Evolutionary conservation across 1,284 basidiomycete genomes (phyloP), one percentile per base, ranked within the genome.

Genomic region (Cystobasidiaceae sp.): DNA sequence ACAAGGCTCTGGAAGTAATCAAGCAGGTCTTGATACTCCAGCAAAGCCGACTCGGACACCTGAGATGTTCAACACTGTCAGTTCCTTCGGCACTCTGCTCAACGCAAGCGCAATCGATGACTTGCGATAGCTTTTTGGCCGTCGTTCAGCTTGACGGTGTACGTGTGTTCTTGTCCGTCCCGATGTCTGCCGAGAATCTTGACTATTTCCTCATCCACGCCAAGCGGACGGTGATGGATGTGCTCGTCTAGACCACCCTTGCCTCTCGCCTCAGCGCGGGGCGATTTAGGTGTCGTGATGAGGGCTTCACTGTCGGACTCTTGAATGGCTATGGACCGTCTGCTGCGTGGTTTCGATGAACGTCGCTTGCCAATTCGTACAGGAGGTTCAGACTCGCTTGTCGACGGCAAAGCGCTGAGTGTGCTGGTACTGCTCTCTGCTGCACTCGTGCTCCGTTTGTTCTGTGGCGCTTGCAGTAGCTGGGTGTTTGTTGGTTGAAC

Each of bases 191-290:
- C 56, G 21, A 66, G 44, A 9, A 66, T 45, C 56, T 59, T 59
- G 45, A 23, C 34, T 23, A 66, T 66, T 34, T 66, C 63, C 34
- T 66, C 63, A 27, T 66, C 63, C 27, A 55, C 28, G n/a, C 54
- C 56, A 3, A 66, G 44, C 15, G 7, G 15, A 3, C 33, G 39
- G 27, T 48, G 32, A 15, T 58, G 45, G 43, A 46, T 25, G 13
- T 64, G 34, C 15, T 28, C 19, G 9, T 9, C 11, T 11, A 39
- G n/a, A 39, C n/a, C 11, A n/a, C n/a, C n/a, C n/a, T n/a, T n/a
- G n/a, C n/a, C n/a, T n/a, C n/a, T n/a, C n/a, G n/a, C n/a, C n/a
- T n/a, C n/a, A n/a, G n/a, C n/a, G n/a, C n/a, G n/a, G n/a, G n/a
- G n/a, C n/a, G n/a, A n/a, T n/a, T n/a, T n/a, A n/a, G n/a, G n/a